Evolutionary conservation across 1,284 basidiomycete species (phyloP).

Genomic region (Microbotryomycetes sp.): DNA sequence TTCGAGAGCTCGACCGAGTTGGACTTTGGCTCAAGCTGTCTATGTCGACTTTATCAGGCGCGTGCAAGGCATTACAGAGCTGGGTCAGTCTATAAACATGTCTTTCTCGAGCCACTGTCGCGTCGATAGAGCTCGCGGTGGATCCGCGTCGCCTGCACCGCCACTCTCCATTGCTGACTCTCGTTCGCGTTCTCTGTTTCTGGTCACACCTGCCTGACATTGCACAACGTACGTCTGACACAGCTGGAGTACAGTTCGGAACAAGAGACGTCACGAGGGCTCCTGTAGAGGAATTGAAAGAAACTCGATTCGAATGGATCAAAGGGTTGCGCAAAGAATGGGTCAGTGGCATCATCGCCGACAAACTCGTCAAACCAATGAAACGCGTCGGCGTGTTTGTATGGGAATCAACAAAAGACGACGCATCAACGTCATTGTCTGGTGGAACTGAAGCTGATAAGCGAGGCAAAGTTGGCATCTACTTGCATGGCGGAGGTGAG

Average conservation of each 20-base stretch:
- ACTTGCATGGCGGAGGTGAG: constrained; percentile 29
- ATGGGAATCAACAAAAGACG: constrained; percentile 16
- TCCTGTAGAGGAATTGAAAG: constrained; percentile 17
- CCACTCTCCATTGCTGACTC: no score
- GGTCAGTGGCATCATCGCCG: constrained; percentile 13
- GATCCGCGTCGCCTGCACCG: no score
- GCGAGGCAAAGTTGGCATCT: constrained; percentile 23
- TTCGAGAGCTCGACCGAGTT: constrained; percentile 6
- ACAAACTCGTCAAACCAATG: constrained; percentile 15
- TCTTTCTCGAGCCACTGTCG: no score
- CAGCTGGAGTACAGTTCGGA: constrained; percentile 26
- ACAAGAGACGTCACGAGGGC: constrained; percentile 16
- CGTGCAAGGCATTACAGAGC: constrained; percentile 24
- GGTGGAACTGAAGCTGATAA: background rate
- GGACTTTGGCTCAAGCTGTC: constrained; percentile 23
- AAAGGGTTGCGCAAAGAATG: constrained; percentile 14
- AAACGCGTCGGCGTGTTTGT: constrained; percentile 25
- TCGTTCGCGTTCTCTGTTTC: no score
- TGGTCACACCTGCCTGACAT: no score
- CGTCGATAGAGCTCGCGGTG: no score
- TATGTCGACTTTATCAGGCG: constrained; percentile 23
- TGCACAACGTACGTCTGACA: no score
- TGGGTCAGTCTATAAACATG: no score
- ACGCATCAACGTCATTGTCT: background rate
- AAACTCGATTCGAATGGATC: constrained; percentile 29